Evolutionary conservation across 257 asterid genomes (phyloP), one percentile per base, ranked within the genome.

Genomic region (Petunia axillaris): DNA sequence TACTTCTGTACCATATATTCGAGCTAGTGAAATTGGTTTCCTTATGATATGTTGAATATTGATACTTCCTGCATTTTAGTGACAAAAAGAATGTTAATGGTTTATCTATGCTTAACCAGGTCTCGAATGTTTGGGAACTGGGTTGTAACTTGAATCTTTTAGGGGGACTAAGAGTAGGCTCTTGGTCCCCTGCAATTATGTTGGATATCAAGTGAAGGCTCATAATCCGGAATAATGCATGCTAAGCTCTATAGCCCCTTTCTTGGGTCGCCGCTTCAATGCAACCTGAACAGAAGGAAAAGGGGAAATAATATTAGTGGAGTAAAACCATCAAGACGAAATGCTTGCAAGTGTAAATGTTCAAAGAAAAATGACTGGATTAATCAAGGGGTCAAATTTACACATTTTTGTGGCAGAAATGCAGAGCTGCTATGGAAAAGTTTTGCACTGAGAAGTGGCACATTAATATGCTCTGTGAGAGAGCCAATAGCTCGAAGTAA

Each of bases 101-200:
- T 11, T 16, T 7, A 57, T 66, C 39, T n/a, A 38, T 64, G 83
- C 75, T 68, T 48, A 37, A 39, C 53, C 77, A 85, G 87, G 87
- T 82, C 40, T 79, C 79, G 11, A 48, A 40, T 81, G 81, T 57
- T 64, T 58, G 58, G 80, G 65, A 41, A 41, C 74, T 73, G 50
- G 46, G 35, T 66, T 41, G 67, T 79, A 43, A 13, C 53, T 16
- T 81, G 75, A 48, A 63, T 74, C 37, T 74, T 75, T 64, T 73
- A 60, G 82, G 97, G 97, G 97, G 96, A 79, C 98, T 90, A 83
- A 90, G 97, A 91, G 93, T 85, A 54, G 77, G 90, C 97, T 94
- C 98, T 92, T 91, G 92, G 95, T 91, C 94, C 97, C 97, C 97
- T 85, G 84, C 78, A 81, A 81, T 86, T 90, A 89, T 83, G 88